These are phyloP conservation scores for Elymus sibiricus DNA, from an alignment of 176 grass and related monocot species.

Conservation along the genomic window DNA sequence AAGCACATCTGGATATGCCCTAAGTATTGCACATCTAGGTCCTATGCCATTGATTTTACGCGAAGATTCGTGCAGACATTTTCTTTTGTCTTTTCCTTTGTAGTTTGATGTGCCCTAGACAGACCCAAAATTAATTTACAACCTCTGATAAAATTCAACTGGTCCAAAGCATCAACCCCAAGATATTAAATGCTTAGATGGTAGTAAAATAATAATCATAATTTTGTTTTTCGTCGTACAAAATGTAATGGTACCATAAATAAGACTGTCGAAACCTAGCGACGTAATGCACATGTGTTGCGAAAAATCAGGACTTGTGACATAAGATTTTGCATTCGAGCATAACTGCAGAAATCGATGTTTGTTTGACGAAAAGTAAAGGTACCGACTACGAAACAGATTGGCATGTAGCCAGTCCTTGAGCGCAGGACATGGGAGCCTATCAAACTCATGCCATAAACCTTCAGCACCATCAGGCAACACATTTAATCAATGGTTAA, in stretches of 20 bases:
- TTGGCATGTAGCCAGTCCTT: not conserved
- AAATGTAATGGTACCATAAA: not conserved
- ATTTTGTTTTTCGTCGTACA: not conserved
- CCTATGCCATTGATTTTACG: no score
- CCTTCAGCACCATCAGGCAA: not conserved
- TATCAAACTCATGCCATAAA: constrained; percentile 4
- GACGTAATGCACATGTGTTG: not conserved
- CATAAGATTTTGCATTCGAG: not conserved
- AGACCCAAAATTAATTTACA: not conserved
- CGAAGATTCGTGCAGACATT: no score
- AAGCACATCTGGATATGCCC: no score
- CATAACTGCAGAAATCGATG: not conserved
- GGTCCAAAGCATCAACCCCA: not conserved
- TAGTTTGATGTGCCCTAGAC: no score
- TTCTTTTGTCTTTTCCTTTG: no score
- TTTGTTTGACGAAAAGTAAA: constrained; percentile 13
- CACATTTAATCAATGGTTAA: not conserved
- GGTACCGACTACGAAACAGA: not conserved
- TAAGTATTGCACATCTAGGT: no score
- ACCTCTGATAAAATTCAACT: not conserved
- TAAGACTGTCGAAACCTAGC: not conserved
- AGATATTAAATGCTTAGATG: not conserved
- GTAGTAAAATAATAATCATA: not conserved
- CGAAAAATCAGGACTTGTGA: not conserved
- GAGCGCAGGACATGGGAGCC: not conserved